phyloP scores from a whole-genome alignment of 768 basidiomycete genomes.

The Suillus subalutaceus region DNA sequence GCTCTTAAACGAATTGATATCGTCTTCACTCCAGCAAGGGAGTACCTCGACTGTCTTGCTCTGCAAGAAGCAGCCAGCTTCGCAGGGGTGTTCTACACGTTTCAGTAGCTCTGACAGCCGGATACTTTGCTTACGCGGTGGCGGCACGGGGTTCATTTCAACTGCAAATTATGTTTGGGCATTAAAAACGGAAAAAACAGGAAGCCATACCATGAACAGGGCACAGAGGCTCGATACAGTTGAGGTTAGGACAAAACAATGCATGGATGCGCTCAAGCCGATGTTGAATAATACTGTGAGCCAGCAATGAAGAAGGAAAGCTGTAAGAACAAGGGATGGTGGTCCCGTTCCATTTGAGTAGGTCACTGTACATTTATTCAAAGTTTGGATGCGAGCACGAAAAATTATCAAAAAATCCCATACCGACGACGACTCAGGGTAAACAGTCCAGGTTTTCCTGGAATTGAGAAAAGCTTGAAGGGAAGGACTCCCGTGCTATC shows the following conservation, averaged over 20 bases:
- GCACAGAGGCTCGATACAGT: constrained; percentile 55
- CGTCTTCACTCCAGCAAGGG: constrained; percentile 41
- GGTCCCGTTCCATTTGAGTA: constrained; percentile 29
- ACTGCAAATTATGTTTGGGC: constrained; percentile 21
- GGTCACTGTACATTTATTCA: constrained; percentile 32
- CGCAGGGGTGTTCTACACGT: constrained; percentile 26
- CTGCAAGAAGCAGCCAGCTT: constrained; percentile 31
- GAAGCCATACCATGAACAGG: constrained; percentile 46
- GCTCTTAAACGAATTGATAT: constrained; percentile 41
- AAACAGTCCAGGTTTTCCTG: constrained; percentile 31
- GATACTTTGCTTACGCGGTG: constrained; percentile 4
- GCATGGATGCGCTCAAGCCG: constrained; percentile 40
- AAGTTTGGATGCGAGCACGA: constrained; percentile 9
- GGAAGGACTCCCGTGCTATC: constrained; percentile 54
- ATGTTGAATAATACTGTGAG: constrained; percentile 21
- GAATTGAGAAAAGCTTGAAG: constrained; percentile 32
- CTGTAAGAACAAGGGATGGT: constrained; percentile 24
- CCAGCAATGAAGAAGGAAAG: constrained; percentile 11
- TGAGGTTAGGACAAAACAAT: constrained; percentile 55
- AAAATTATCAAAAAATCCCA: constrained; percentile 34
- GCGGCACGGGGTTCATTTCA: constrained; percentile 23
- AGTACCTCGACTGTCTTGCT: constrained; percentile 20
- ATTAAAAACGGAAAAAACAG: constrained; percentile 16
- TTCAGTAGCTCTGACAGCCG: constrained; percentile 6
- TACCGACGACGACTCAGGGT: constrained; percentile 26